Percentiles rank a stretch among this genome's conserved stretches.
Evolutionary conservation across 2,329 filamentous ascomycete species (phyloP).

Genomic region (Pseudomassariella vexata): DNA sequence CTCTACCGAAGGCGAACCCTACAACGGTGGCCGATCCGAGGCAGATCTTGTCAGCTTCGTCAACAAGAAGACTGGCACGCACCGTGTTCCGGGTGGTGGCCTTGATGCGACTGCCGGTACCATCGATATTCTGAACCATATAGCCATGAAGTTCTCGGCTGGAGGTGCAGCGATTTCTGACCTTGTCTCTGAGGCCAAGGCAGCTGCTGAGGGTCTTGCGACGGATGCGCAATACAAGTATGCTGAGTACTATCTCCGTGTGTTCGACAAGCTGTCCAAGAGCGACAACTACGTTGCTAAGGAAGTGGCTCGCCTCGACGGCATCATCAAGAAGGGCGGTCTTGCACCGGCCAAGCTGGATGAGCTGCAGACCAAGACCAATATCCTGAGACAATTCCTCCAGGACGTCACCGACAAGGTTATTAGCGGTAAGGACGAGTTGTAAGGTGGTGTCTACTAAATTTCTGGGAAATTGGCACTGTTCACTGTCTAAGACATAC

Average conservation of each 20-base stretch:
- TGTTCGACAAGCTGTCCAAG: slow-evolving; percentile 76
- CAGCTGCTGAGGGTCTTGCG: slow-evolving; percentile 61
- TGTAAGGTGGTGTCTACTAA: slow-evolving; percentile 48
- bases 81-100: slow-evolving; percentile 75
- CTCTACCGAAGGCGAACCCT: slow-evolving; percentile 63
- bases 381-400: slow-evolving; percentile 77
- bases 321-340: slow-evolving; percentile 79
- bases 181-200: slow-evolving; percentile 65
- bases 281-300: slow-evolving; percentile 77
- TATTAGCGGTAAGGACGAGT: slow-evolving; percentile 59
- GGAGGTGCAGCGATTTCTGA: slow-evolving; percentile 57
- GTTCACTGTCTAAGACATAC: too few relatives aligned
- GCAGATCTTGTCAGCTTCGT: slow-evolving; percentile 71
- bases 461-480: too few relatives aligned
- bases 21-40: slow-evolving; percentile 73
- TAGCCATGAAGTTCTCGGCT: slow-evolving; percentile 66
- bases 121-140: slow-evolving; percentile 67
- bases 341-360: slow-evolving; percentile 82
- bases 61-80: slow-evolving; percentile 83
- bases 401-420: slow-evolving; percentile 50
- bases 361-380: slow-evolving; percentile 79
- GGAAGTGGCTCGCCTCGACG: slow-evolving; percentile 75
- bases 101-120: slow-evolving; percentile 77
- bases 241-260: slow-evolving; percentile 89
- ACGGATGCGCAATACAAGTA: slow-evolving; percentile 65